Base-by-base conservation (phyloP, 257 asterid genomes). In the Plantago ovata region DNA sequence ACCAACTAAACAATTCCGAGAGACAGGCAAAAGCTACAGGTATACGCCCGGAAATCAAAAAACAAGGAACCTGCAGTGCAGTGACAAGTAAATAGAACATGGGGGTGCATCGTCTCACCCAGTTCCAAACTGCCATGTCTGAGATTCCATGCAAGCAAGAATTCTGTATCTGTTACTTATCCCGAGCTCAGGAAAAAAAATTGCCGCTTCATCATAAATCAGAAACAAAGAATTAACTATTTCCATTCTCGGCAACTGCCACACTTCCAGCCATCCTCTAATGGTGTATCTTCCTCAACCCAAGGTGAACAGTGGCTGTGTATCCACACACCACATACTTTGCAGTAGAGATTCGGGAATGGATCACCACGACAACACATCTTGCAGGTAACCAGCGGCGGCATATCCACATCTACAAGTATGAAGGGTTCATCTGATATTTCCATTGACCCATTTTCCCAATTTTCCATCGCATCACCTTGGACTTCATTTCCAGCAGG, bases 251-350 rank as follows among this genome's bases (percentile, higher is more conserved):
- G 81, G 56, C 97, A 89, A 58, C 48, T 62, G 65, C 95, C 95
- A 77, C 97, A 89, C 65, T 65, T 78, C 97, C 97, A 89, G 54
- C 70, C 76, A 23, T 61, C 71, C 59, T 62, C 82, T 33, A 32
- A 22, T 24, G 68, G 44, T 5, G 67, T 50, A 43, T 66, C 64
- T 54, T 86, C 95, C 55, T 86, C 95, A 22, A 61, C 64, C 97
- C 94, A 89, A 2, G 88, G 95, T 0, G 95, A 89, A 69, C 97
- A 89, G 53, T 50, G 68, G 22, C 71, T 71, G 69, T 89, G 97
- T 28, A 86, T 70, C 75, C 60, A 71, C 24, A 86, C 13, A 40
- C 83, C 82, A 75, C 97, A 89, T 10, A 38, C 67, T 69, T 67
- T 76, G 65, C 97, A 86, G 68, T 38, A 77, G 60, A 71, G 86